Base-by-base conservation (phyloP, 148 eudicot species). In the Chenopodium suecicum region DNA sequence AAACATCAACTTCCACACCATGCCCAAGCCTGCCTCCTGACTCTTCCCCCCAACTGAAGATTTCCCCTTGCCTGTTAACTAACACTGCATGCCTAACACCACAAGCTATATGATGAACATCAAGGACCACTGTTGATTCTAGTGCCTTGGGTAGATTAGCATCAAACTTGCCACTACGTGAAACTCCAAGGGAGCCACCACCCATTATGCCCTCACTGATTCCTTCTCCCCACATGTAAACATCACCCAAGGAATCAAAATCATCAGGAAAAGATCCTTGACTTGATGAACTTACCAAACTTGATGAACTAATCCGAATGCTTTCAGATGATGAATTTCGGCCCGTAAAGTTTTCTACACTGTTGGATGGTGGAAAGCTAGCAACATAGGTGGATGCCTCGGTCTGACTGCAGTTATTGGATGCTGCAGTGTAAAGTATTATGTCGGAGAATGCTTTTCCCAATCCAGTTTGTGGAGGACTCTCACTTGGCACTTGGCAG, bases 21-120 rank as follows among this genome's bases (percentile, higher is more conserved):
- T 95, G 99, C 82, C 99, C 99, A 60, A 95, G 94, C 84, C 99
- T 89, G n/a, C 99, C 99, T 60, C 97, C 95, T 7, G 85, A 79
- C 74, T 90, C 97, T 85, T 90, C 95, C 13, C 99, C 99, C 99
- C 99, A 95, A 84, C 93, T 93, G 84, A 88, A 95, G 58, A 90
- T 83, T 71, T 94, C 98, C n/a, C 99, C 99, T 84, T 91, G 95
- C 85, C 85, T 92, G 46, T 92, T 90, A 73, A 95, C 92, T 82
- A 95, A 80, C 63, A 88, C 91, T 62, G 93, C 99, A 87, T 95
- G 98, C 70, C 90, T 88, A 41, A 82, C 79, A 76, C 97, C 99
- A 85, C 97, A 92, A 79, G 97, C 91, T 84, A 95, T 82, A 50
- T 78, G 84, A 31, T 86, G 90, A 46, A 88, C 98, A 85, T 95